Base-by-base conservation (phyloP, 139 green algal genomes). In the Coccomyxa sp. region DNA sequence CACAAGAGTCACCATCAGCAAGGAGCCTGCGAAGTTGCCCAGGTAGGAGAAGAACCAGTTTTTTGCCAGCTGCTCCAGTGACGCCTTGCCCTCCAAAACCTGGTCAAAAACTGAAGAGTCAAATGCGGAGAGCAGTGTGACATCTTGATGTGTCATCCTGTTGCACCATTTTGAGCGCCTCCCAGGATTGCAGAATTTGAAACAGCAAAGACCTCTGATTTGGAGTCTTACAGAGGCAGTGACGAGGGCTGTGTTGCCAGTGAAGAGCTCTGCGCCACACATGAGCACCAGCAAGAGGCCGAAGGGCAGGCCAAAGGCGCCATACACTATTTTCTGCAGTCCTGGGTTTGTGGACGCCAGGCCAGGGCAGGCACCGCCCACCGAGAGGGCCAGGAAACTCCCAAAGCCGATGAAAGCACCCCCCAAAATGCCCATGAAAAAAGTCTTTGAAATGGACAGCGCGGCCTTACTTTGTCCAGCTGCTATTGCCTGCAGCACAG, bases 201-300 rank as follows among this genome's bases (percentile, higher is more conserved):
- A 51, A 51, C 38, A 51, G 38, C 38, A 51, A 51, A 51, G 7
- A 11, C 7, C 3, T 51, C 3, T 51, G 38, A 7, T 51, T 3
- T 51, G 63, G 63, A 25, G 45, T 11, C 86, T 32, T 27, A 75
- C 85, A 0, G 94, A 93, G 21, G 88, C 83, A 1, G 91, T 90
- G 67, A 95, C 87, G 57, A 95, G 80, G 0, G 91, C 89, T 51
- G 93, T 93, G 88, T 97, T 97, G 81, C 94, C 93, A 11, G 94
- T 98, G 88, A 95, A 98, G 66, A 98, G 91, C 89, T 97, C 94
- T 13, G 91, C 90, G 58, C 95, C 95, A 58, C 88, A 92, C 16
- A 93, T 76, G 11, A 92, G 81, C 28, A 91, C 91, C 82, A 93
- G 89, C 32, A 94, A 84, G 81, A 97, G 86, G 45, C 92, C 93